Conservation (phyloP, 495 filamentous ascomycete species). For the Amphirosellinia nigrospora region DNA sequence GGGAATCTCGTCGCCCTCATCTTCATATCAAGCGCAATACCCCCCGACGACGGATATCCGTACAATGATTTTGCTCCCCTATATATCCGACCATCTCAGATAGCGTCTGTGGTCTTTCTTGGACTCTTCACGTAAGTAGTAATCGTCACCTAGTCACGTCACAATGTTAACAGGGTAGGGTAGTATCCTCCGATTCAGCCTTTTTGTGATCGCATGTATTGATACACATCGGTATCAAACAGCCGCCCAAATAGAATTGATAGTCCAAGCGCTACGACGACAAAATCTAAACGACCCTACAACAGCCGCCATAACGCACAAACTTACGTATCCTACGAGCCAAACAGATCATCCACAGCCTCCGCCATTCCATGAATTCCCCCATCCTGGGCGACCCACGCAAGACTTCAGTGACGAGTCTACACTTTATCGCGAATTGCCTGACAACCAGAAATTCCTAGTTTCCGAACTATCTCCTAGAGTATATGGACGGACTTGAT, state of each 20-base stretch:
- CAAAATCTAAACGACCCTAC: constrained; percentile 1
- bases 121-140: constrained; percentile 18
- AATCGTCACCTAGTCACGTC: background rate
- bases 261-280: constrained; percentile 12
- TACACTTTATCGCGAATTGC: constrained; percentile 9
- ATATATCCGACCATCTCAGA: background rate
- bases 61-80: background rate
- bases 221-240: constrained; percentile 12
- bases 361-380: background rate
- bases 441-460: constrained; percentile 17
- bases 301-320: background rate
- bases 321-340: background rate
- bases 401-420: background rate
- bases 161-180: background rate
- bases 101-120: background rate
- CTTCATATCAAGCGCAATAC: background rate
- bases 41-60: background rate
- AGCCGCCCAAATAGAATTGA: constrained; percentile 2
- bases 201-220: constrained; percentile 17
- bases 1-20: constrained; percentile 15
- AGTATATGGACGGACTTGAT: background rate
- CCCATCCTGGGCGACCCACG: background rate
- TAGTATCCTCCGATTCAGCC: constrained; percentile 16
- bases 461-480: background rate
- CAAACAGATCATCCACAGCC: background rate